phyloP scores from a whole-genome alignment of 257 asterid species.

The Rhazya stricta region DNA sequence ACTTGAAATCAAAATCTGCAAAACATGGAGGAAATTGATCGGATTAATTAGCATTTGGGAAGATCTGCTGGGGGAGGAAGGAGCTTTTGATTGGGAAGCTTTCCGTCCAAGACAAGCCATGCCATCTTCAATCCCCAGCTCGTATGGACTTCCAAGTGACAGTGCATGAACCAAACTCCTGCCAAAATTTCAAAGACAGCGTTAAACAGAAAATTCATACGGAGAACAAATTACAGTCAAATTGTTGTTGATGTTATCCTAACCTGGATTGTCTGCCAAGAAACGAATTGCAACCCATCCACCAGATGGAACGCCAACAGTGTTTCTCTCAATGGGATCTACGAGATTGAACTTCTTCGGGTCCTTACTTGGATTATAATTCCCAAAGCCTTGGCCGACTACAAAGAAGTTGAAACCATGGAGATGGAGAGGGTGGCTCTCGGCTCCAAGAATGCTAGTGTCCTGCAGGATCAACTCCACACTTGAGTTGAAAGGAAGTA shows the following conservation, averaged over 20 bases:
- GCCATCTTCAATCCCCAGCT: conserved; percentile 68
- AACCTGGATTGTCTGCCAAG: conserved; percentile 67
- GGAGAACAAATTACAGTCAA: not conserved
- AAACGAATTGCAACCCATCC: conserved; percentile 70
- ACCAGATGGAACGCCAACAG: conserved; percentile 57
- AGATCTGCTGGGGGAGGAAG: conserved; percentile 62
- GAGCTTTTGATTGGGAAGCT: conserved; percentile 47
- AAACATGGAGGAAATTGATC: not conserved
- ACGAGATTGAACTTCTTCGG: conserved; percentile 47
- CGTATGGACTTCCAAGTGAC: conserved; percentile 52
- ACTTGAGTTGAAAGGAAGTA: conserved; percentile 38
- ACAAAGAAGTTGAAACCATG: conserved; percentile 72
- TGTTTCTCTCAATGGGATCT: conserved; percentile 63
- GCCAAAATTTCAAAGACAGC: not conserved
- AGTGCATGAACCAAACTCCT: conserved; percentile 69
- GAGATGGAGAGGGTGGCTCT: conserved; percentile 65
- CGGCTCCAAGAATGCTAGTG: conserved; percentile 57
- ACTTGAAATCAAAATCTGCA: conserved; percentile 4
- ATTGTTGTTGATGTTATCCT: not conserved
- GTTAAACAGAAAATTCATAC: no score
- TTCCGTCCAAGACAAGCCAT: conserved; percentile 60
- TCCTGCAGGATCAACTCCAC: conserved; percentile 61
- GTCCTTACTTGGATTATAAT: conserved; percentile 38
- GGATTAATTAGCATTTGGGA: conserved; percentile 50
- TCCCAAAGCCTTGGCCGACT: conserved; percentile 57